phyloP scores from a whole-genome alignment of 139 green algal species.

The Diplosphaera chodatii region DNA sequence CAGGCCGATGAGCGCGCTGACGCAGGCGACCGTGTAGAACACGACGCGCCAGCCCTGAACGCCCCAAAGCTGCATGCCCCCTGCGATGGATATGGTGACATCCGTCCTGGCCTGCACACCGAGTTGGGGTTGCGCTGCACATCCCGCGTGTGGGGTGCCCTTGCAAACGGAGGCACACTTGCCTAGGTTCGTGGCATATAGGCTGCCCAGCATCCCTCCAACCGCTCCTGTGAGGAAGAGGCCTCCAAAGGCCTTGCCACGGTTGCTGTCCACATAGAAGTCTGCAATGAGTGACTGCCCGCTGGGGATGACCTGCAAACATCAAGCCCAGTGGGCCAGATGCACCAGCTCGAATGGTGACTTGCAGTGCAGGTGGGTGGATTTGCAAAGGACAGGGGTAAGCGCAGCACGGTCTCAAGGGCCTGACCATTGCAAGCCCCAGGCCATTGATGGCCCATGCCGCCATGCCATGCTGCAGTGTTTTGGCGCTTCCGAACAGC shows the following conservation, averaged over 20 bases:
- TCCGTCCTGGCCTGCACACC: no score
- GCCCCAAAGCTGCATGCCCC: not conserved
- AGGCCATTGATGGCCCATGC: conserved; percentile 60
- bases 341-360: no score
- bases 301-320: not conserved
- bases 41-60: conserved; percentile 38
- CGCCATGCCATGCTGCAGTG: conserved; percentile 24
- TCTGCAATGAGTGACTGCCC: conserved; percentile 54
- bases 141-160: no score
- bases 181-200: conserved; percentile 71
- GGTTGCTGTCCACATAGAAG: conserved; percentile 26
- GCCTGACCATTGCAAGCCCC: conserved; percentile 40
- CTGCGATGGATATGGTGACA: no score
- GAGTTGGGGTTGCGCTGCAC: no score
- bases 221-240: conserved; percentile 46
- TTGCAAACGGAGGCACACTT: no score
- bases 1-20: conserved; percentile 14
- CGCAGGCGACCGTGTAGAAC: conserved; percentile 26
- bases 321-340: not conserved
- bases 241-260: conserved; percentile 59
- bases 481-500: conserved; percentile 25
- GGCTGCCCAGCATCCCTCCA: conserved; percentile 40
- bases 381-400: not conserved
- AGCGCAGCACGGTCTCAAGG: conserved; percentile 6
- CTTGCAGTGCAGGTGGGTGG: no score